Evolutionary conservation across 176 grass and related monocot species (phyloP), one percentile per base, ranked within the genome.

Genomic region (Oryza rufipogon): DNA sequence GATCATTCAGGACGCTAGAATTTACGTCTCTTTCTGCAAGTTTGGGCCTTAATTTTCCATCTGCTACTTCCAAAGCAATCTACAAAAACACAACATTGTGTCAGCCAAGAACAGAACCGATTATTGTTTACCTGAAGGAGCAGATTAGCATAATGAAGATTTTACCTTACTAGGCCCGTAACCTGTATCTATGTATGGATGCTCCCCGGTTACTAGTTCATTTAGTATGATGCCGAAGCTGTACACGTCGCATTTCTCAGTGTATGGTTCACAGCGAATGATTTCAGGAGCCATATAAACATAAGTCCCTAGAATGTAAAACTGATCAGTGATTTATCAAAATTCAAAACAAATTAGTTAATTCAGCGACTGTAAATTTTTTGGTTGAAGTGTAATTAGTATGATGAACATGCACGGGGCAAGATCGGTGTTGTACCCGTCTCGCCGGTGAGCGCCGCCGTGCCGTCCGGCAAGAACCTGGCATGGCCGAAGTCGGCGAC

Each of bases 271-370:
- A 28, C 87, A 87, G 10, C 89, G 87, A 39, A 94, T 87, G 28
- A 94, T 78, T 66, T 91, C 92, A 0, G 92, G 92, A 15, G 92
- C 87, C 92, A 91, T 94, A 68, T 94, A 91, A 38, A 91, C 81
- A 17, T 85, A 94, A 7, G 89, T 94, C 23, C 92, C 92, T 91
- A 64, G 42, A 23, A 68, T 67, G 19, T 44, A 7, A 48, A 63
- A 66, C 12, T 8, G 52, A 56, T 17, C 4, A 61, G 10, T 39
- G 11, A 17, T 48, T 48, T 4, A 11, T 51, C 48, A 10, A 36
- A 15, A 48, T 1, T 7, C 28, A 34, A 34, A 75, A 54, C 15
- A 56, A 56, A 54, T 11, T 56, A 56, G 20, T 7, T 56, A 76
- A 70, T 70, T 70, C 74, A 74, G 69, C 11, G 69, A 49, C 9